Percentiles rank a stretch among this genome's conserved stretches.
phyloP scores from a whole-genome alignment of 2,329 filamentous ascomycete species.

The Xylaria digitata region DNA sequence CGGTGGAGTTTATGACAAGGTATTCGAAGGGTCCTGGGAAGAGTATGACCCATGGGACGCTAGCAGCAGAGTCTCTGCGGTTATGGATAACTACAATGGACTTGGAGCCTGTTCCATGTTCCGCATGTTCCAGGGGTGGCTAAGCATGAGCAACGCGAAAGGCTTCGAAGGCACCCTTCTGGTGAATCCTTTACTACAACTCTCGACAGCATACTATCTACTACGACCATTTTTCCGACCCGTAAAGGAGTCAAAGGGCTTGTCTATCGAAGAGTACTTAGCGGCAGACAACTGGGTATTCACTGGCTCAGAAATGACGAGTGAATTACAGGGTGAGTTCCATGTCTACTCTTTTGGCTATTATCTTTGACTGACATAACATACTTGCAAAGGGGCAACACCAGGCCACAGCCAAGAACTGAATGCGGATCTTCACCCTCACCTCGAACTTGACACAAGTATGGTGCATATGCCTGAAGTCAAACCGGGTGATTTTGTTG shows the following conservation, averaged over 20 bases:
- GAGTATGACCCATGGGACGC: constrained; percentile 85
- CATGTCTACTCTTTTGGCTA: too few relatives aligned
- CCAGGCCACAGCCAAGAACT: constrained; percentile 78
- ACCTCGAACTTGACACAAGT: constrained; percentile 72
- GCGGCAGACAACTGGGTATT: constrained; percentile 71
- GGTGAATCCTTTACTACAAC: constrained; percentile 80
- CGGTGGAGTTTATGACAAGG: constrained; percentile 75
- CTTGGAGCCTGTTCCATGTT: constrained; percentile 86
- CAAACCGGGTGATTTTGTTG: constrained; percentile 79
- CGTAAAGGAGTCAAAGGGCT: constrained; percentile 53
- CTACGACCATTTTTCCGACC: constrained; percentile 85
- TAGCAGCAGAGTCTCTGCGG: constrained; percentile 72
- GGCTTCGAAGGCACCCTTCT: constrained; percentile 83
- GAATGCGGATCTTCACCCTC: constrained; percentile 72
- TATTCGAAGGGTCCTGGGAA: constrained; percentile 83
- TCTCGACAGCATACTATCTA: constrained; percentile 82
- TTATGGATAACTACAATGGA: constrained; percentile 82
- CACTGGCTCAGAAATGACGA: constrained; percentile 59
- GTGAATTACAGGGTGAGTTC: constrained; percentile 64
- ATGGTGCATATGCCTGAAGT: constrained; percentile 80
- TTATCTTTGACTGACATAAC: too few relatives aligned
- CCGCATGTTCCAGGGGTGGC: constrained; percentile 90
- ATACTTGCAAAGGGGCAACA: constrained; percentile 62
- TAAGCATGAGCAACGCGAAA: constrained; percentile 78
- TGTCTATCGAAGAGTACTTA: constrained; percentile 58